A percentile compares a stretch with the other conserved stretches of the same genome.
Conservation (phyloP, 169 alveolate genomes). For the Theileria annulata region DNA sequence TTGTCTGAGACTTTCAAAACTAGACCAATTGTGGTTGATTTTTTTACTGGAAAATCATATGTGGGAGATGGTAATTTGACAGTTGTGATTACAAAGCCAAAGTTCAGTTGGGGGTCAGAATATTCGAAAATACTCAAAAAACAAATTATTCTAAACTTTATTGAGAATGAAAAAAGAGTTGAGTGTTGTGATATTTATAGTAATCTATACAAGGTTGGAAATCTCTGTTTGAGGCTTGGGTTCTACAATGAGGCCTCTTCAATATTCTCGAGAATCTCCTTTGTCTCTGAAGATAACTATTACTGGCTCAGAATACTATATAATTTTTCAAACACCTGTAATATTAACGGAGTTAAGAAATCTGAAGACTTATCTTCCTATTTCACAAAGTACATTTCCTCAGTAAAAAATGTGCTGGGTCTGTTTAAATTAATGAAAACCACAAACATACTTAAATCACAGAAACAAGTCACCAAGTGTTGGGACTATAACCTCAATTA, state of each 20-base stretch:
- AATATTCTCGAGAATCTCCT: conserved; percentile 20
- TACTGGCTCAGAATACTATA: conserved; percentile 46
- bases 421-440: neutral
- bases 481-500: conserved; percentile 23
- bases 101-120: conserved; percentile 29
- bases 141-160: neutral
- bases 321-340: conserved; percentile 18
- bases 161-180: conserved; percentile 19
- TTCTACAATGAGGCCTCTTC: conserved; percentile 36
- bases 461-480: neutral
- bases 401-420: neutral
- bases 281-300: conserved; percentile 20
- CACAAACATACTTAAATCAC: neutral
- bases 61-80: neutral
- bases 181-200: neutral
- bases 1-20: conserved; percentile 9
- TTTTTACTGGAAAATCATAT: neutral
- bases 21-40: conserved; percentile 8
- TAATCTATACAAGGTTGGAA: conserved; percentile 5
- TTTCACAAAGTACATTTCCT: neutral
- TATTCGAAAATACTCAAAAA: neutral
- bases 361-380: neutral
- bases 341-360: neutral
- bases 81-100: neutral
- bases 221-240: conserved; percentile 55